A percentile compares a stretch with the other conserved stretches of the same genome.
Conservation (phyloP, 2,329 filamentous ascomycete genomes). For the Epichloe brachyelytri region DNA sequence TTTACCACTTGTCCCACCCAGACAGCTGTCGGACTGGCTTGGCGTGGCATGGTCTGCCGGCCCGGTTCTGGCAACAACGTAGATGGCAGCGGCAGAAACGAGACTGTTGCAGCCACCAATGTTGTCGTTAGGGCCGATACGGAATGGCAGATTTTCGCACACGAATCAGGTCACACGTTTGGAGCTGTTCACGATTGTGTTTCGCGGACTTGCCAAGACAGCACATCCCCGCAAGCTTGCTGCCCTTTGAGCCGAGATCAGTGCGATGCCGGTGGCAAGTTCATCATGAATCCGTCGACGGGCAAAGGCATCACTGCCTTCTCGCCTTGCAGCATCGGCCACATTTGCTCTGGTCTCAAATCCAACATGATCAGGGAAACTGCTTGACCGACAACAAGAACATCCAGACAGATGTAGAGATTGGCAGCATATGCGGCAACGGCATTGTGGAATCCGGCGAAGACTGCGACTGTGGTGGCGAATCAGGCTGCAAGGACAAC, state of each 20-base stretch:
- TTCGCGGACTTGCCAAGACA: constrained; percentile 51
- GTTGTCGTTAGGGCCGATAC: constrained; percentile 72
- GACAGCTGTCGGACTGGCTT: constrained; percentile 79
- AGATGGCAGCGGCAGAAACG: constrained; percentile 36
- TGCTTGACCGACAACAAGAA: constrained; percentile 82
- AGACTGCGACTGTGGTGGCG: constrained; percentile 89
- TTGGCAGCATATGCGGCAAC: constrained; percentile 81
- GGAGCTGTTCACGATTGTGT: constrained; percentile 93
- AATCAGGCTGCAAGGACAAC: constrained; percentile 57
- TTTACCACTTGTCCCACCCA: constrained; percentile 71
- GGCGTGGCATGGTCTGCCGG: constrained; percentile 79
- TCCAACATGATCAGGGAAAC: constrained; percentile 53
- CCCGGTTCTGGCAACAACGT: constrained; percentile 41
- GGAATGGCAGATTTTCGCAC: constrained; percentile 93
- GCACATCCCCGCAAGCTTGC: constrained; percentile 44
- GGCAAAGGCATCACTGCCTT: constrained; percentile 60
- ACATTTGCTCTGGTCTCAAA: constrained; percentile 78
- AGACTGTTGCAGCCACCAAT: constrained; percentile 75
- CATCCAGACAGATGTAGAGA: constrained; percentile 69
- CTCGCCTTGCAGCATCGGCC: constrained; percentile 80
- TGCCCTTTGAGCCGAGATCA: constrained; percentile 57
- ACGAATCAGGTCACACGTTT: constrained; percentile 89
- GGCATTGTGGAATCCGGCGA: constrained; percentile 92
- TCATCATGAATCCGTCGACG: constrained; percentile 95
- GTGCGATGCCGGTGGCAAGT: constrained; percentile 68